Percentiles rank a stretch among this genome's conserved stretches.
Conservation (phyloP, 352 stramenopile genomes). For the Phytophthora colocasiae region DNA sequence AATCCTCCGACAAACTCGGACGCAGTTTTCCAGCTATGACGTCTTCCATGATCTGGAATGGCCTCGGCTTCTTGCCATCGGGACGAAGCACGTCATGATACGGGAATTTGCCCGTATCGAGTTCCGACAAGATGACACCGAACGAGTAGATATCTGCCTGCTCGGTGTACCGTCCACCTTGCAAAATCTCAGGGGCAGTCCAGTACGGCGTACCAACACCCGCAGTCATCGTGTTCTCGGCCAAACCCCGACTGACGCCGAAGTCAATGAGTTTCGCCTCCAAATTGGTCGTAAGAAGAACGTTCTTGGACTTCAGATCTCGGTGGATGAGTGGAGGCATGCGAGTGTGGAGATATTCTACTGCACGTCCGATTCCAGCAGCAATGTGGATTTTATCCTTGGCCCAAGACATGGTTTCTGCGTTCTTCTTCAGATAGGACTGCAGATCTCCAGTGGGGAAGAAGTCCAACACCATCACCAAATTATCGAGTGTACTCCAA, state of each 20-base stretch:
- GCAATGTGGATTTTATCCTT: slow-evolving; percentile 39
- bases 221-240: slow-evolving; percentile 29
- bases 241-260: slow-evolving; percentile 21
- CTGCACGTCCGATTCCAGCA: slow-evolving; percentile 33
- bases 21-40: slow-evolving; percentile 44
- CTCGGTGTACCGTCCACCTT: slow-evolving; percentile 24
- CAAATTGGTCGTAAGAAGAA: slow-evolving; percentile 66
- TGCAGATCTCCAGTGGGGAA: slow-evolving; percentile 44
- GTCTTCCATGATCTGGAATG: slow-evolving; percentile 42
- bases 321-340: slow-evolving; percentile 34
- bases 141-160: slow-evolving; percentile 47
- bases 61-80: slow-evolving; percentile 32
- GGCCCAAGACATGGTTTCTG: slow-evolving; percentile 21
- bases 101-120: slow-evolving; percentile 35
- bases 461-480: slow-evolving; percentile 51
- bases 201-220: slow-evolving; percentile 33
- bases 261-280: slow-evolving; percentile 64
- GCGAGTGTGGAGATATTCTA: slow-evolving; percentile 34
- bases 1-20: slow-evolving; percentile 47
- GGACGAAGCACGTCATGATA: slow-evolving; percentile 25
- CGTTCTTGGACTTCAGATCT: slow-evolving; percentile 42
- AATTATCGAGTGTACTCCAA: slow-evolving; percentile 48
- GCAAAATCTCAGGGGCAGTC: slow-evolving; percentile 40
- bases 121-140: slow-evolving; percentile 42
- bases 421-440: slow-evolving; percentile 30